Evolutionary conservation across 768 basidiomycete genomes (phyloP).

Genomic region (Tulasnella calospora): DNA sequence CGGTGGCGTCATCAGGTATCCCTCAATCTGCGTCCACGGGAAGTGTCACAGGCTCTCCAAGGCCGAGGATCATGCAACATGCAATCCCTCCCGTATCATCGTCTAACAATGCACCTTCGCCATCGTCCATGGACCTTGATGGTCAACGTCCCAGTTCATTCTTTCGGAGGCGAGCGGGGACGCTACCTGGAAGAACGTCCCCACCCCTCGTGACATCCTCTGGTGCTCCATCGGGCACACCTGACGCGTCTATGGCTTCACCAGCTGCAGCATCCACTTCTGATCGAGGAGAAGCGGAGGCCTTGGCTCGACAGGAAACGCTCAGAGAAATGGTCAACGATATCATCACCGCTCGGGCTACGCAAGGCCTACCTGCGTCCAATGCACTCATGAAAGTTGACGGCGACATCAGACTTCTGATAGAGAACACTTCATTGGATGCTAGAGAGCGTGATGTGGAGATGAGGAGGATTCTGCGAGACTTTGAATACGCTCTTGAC

Average conservation of each 20-base stretch:
- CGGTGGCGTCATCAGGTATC: neutral
- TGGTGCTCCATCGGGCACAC: neutral
- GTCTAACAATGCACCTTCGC: neutral
- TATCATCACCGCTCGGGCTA: neutral
- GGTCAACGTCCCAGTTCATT: neutral
- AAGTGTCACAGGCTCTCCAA: neutral
- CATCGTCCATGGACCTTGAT: neutral
- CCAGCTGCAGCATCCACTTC: neutral
- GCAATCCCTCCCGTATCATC: neutral
- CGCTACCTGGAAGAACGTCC: neutral
- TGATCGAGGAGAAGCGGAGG: neutral
- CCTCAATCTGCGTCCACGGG: neutral
- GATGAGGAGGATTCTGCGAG: neutral
- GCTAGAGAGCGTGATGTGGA: neutral
- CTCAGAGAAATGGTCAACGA: constrained; percentile 1
- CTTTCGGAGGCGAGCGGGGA: constrained; percentile 9
- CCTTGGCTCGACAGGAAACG: neutral
- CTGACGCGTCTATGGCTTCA: neutral
- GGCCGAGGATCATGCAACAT: constrained; percentile 6
- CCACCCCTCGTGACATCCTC: neutral
- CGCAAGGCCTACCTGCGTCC: neutral
- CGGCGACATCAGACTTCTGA: neutral
- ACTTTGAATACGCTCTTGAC: neutral
- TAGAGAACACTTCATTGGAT: neutral
- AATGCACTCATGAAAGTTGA: neutral